A percentile compares a stretch with the other conserved stretches of the same genome.
phyloP scores from a whole-genome alignment of 2,329 filamentous ascomycete species.

The Phaeomoniella chlamydospora region DNA sequence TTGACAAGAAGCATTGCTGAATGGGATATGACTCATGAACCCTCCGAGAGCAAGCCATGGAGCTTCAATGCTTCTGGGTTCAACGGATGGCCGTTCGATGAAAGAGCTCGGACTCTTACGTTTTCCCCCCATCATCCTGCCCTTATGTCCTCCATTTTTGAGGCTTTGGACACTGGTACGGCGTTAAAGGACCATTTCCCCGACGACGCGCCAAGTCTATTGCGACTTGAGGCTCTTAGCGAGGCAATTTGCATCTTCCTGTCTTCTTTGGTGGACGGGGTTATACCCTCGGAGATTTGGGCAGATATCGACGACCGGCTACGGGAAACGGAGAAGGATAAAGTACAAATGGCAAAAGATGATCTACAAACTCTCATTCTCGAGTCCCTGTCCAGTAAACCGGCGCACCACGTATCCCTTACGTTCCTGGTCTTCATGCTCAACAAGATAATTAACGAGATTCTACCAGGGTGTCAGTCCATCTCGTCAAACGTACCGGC shows the following conservation, averaged over 20 bases:
- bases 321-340: slow-evolving; percentile 33
- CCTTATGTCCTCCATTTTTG: slow-evolving; percentile 30
- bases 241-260: slow-evolving; percentile 65
- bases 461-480: slow-evolving; percentile 24
- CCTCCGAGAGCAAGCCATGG: slow-evolving; percentile 35
- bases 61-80: slow-evolving; percentile 23
- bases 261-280: slow-evolving; percentile 58
- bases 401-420: slow-evolving; percentile 77
- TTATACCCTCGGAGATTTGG: slow-evolving; percentile 61
- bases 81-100: slow-evolving; percentile 44
- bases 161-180: slow-evolving; percentile 59
- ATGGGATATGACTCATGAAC: slow-evolving; percentile 42
- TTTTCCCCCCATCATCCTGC: slow-evolving; percentile 24
- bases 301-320: slow-evolving; percentile 47
- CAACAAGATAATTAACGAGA: slow-evolving; percentile 40
- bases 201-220: slow-evolving; percentile 45
- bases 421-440: slow-evolving; percentile 75
- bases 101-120: slow-evolving; percentile 31
- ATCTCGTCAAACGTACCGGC: slow-evolving; percentile 1
- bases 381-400: slow-evolving; percentile 56
- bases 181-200: slow-evolving; percentile 48
- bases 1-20: slow-evolving; percentile 45
- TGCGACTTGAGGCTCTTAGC: slow-evolving; percentile 60
- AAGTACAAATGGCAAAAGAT: slow-evolving; percentile 30
- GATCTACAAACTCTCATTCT: slow-evolving; percentile 50